Evolutionary conservation across 2,329 filamentous ascomycete genomes (phyloP), one percentile per base, ranked within the genome.

Genomic region (Nemania serpens): DNA sequence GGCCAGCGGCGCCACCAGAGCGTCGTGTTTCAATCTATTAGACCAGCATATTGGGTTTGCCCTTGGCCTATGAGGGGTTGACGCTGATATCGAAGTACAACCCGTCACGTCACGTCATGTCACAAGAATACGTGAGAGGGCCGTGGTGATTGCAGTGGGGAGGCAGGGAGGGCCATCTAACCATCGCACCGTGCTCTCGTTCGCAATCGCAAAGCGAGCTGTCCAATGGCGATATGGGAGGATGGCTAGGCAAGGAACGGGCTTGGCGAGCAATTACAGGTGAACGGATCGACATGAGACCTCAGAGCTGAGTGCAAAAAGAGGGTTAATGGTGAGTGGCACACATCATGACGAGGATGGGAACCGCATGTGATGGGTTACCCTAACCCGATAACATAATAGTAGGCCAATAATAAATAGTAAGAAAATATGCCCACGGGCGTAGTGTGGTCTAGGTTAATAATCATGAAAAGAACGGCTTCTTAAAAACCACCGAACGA

Each of bases 401-500:
- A n/a, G 17, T 13, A 49, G 11, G n/a, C 22, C 45, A 37, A 17
- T 48, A 39, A 41, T 22, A 11, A 29, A 42, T 36, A 45, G 46
- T 36, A 15, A 36, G 10, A 18, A 42, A 55, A 37, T 36, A 54
- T 17, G 41, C 17, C 47, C 36, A 34, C 9, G 20, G n/a, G 33
- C 18, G 47, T 29, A 50, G 7, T 25, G 18, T 46, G n/a, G 4
- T 12, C 3, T 45, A 48, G 54, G 48, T 53, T 43, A 43, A 22
- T 49, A 45, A 34, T 61, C 33, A 46, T 34, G 37, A 37, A 58
- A 41, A 20, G 45, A 39, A 39, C 57, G 61, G 52, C 52, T 57
- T 53, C 42, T 49, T 49, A 53, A 53, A 53, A 60, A 60, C 48
- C 20, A 45, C 61, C 61, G 52, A 54, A 37, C 57, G 37, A 63